Evolutionary conservation across 192 early-diverging fungal genomes (phyloP), one percentile per base, ranked within the genome.

Genomic region (Umbelopsis sp.): DNA sequence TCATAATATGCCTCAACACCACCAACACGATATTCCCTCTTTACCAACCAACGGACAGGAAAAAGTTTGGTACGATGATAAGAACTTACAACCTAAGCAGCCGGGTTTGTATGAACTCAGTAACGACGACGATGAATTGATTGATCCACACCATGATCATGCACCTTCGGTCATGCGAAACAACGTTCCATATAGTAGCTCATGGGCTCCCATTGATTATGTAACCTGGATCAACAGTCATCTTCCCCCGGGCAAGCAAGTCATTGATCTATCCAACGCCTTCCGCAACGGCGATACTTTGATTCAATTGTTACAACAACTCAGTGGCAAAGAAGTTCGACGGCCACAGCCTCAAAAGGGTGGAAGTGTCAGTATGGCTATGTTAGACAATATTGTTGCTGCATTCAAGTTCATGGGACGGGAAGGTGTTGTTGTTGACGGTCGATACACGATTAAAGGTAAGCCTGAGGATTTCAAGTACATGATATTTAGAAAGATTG

Each of bases 391-490:
- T 29, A 71, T 86, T 50, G 73, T 84, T 41, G 80, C 85, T 1
- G 85, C 83, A 0, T 84, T 86, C 71, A 86, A 86, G 52, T 86
- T 86, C 25, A 86, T 86, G 85, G 85, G 83, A 34, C 70, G 82
- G 1, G 85, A 84, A 41, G 85, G 85, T 7, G 77, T 86, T 43
- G 76, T 78, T n/a, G 82, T 83, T 0, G 82, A 84, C 26, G 85
- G 85, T 7, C 34, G 70, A 36, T 86, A 82, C 53, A 86, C 82
- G 0, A 83, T 86, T 66, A 86, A 86, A 79, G 85, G 83, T 73
- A 73, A 49, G 68, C 36, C n/a, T n/a, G n/a, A n/a, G n/a, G n/a
- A n/a, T n/a, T n/a, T n/a, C n/a, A n/a, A n/a, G n/a, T n/a, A n/a
- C n/a, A n/a, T n/a, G n/a, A n/a, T n/a, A n/a, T n/a, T n/a, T n/a